Conservation (phyloP, 2,329 filamentous ascomycete genomes). For the Arthrobotrys entomopaga region DNA sequence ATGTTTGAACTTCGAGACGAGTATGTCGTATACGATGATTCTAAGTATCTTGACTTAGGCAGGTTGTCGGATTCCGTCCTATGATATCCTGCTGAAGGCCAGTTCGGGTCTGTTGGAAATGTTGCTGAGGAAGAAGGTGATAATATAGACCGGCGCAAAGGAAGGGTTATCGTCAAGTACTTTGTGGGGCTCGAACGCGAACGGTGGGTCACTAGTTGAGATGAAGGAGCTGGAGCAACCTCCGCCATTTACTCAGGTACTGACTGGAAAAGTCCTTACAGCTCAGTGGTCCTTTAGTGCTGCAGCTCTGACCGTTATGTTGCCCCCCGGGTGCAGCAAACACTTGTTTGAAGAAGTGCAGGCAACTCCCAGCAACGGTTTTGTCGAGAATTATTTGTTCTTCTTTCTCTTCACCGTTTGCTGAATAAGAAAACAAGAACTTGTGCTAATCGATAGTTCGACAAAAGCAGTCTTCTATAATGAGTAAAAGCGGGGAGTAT, state of each 20-base stretch:
- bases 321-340: slow-evolving; percentile 38
- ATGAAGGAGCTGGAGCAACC: slow-evolving; percentile 55
- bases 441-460: slow-evolving; percentile 12
- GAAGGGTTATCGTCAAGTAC: slow-evolving; percentile 55
- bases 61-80: slow-evolving; percentile 34
- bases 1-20: slow-evolving; percentile 15
- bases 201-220: slow-evolving; percentile 55
- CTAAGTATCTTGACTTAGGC: slow-evolving; percentile 39
- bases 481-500: slow-evolving; percentile 10
- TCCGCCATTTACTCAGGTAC: slow-evolving; percentile 55
- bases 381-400: slow-evolving; percentile 24
- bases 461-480: slow-evolving; percentile 25
- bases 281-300: slow-evolving; percentile 36
- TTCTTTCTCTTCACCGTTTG: slow-evolving; percentile 13
- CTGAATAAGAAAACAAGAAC: slow-evolving; percentile 28
- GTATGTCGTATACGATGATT: slow-evolving; percentile 29
- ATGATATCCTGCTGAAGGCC: slow-evolving; percentile 31
- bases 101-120: slow-evolving; percentile 43
- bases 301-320: slow-evolving; percentile 36
- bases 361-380: slow-evolving; percentile 18
- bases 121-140: slow-evolving; percentile 54
- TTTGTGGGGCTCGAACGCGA: slow-evolving; percentile 49
- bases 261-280: slow-evolving; percentile 54
- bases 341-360: slow-evolving; percentile 28
- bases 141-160: slow-evolving; percentile 54